Base-by-base conservation (phyloP, 1,139 yeast species). In the Groenewaldozyma sp. region DNA sequence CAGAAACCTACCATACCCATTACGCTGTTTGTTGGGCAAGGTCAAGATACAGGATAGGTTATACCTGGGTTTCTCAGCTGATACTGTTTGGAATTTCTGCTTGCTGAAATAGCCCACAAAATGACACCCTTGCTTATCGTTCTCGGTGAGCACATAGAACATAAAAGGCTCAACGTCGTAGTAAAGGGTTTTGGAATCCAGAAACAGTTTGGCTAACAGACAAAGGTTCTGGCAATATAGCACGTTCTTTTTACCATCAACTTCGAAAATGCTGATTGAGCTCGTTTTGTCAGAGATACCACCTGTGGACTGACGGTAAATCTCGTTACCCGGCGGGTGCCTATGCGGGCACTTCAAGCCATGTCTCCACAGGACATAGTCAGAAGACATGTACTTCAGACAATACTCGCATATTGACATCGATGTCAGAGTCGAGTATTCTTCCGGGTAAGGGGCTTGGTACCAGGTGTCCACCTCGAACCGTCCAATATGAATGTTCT, bases 101-200 rank as follows among this genome's bases (percentile, higher is more conserved):
- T 88, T 91, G 21, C 95, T 83, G 54, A 91, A 91, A 59, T 91
- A 91, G 0, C 98, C 98, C 27, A 87, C 93, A 60, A 88, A 79
- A 56, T 82, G 87, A 55, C 82, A 82, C 21, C 73, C 74, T 2
- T 52, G 46, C 7, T 65, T 67, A 51, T 80, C 88, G 24, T 73
- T 66, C 51, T 81, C 93, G 1, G 91, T 82, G 40, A 91, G 63
- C 1, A 87, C 76, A 60, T 91, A 91, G 56, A 91, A 91, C 55
- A 83, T 71, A 53, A 91, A 91, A 1, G 97, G 96, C 55, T 88
- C 96, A 29, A 91, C 97, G 54, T 88, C 97, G 56, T 87, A 87
- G 55, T 87, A 87, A 37, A 91, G 65, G 0, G 97, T 87, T 55
- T 91, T 91, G 6, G 95, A 84, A 60, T 87, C 87, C 37, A 91